Evolutionary conservation across 1,139 yeast genomes (phyloP).

Genomic region (Geotrichum klebahnii): DNA sequence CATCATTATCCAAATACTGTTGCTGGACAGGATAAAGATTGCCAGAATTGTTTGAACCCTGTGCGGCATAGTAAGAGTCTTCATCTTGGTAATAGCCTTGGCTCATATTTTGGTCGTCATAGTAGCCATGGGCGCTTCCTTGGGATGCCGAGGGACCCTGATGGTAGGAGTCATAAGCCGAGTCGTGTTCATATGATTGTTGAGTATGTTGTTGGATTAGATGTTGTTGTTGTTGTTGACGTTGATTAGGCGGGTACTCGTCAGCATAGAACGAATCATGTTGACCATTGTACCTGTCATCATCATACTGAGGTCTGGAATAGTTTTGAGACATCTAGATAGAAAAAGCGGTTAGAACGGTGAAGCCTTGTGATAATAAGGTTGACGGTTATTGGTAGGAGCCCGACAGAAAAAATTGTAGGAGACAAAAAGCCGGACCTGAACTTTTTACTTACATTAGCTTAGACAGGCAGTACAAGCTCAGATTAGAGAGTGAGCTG

Average conservation of each 20-base stretch:
- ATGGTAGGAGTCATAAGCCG: conserved; percentile 28
- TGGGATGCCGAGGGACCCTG: conserved; percentile 27
- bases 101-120: conserved; percentile 25
- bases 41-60: conserved; percentile 34
- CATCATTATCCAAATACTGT: conserved; percentile 36
- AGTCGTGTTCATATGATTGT: conserved; percentile 42
- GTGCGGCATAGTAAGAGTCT: conserved; percentile 34
- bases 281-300: conserved; percentile 17
- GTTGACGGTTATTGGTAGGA: not conserved
- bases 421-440: too few species aligned
- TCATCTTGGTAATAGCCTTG: conserved; percentile 31
- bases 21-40: conserved; percentile 38
- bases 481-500: too few species aligned
- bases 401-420: not conserved
- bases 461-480: too few species aligned
- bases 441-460: too few species aligned
- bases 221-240: conserved; percentile 36
- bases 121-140: conserved; percentile 30
- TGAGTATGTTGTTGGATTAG: too few species aligned
- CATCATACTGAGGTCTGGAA: conserved; percentile 19
- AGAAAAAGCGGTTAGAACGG: not conserved
- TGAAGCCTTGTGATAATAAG: not conserved
- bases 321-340: conserved; percentile 19
- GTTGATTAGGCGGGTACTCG: conserved; percentile 26
- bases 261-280: conserved; percentile 32